Percentiles rank a stretch among this genome's conserved stretches.
Evolutionary conservation across 202 grass and related monocot species (phyloP).

Genomic region (Setaria italica): DNA sequence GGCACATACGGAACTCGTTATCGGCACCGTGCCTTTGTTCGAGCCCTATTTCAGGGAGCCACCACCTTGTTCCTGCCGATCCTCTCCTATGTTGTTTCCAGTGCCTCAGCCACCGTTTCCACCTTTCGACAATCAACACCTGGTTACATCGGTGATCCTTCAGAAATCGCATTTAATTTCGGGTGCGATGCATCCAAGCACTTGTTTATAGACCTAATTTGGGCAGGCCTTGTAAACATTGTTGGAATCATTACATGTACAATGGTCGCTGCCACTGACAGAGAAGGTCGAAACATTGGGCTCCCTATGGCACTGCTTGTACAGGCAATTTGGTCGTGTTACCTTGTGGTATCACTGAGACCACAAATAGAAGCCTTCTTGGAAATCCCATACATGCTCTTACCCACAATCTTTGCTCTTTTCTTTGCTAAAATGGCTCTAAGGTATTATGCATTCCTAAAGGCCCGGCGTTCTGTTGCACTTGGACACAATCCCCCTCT

Average conservation of each 20-base stretch:
- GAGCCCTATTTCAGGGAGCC: neutral
- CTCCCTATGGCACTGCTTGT: neutral
- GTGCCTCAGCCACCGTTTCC: neutral
- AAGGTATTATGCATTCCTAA: neutral
- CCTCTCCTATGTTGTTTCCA: neutral
- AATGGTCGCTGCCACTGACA: neutral
- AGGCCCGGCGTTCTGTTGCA: neutral
- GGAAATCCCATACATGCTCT: no score
- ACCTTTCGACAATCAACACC: no score
- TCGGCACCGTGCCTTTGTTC: neutral
- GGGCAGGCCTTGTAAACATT: neutral
- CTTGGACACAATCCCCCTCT: neutral
- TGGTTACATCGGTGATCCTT: no score
- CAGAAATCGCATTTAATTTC: no score
- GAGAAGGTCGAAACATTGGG: neutral
- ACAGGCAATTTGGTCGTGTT: slow-evolving; percentile 1
- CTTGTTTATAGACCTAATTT: neutral
- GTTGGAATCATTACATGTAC: neutral
- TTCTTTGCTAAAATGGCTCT: neutral
- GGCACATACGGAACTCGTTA: neutral
- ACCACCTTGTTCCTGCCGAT: slow-evolving; percentile 8
- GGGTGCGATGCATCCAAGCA: no score
- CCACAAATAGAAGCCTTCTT: no score
- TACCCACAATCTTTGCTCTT: neutral
- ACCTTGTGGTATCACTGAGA: neutral